A percentile compares a stretch with the other conserved stretches of the same genome.
Evolutionary conservation across 2,329 filamentous ascomycete species (phyloP).

Genomic region (Chaetomium sp.): DNA sequence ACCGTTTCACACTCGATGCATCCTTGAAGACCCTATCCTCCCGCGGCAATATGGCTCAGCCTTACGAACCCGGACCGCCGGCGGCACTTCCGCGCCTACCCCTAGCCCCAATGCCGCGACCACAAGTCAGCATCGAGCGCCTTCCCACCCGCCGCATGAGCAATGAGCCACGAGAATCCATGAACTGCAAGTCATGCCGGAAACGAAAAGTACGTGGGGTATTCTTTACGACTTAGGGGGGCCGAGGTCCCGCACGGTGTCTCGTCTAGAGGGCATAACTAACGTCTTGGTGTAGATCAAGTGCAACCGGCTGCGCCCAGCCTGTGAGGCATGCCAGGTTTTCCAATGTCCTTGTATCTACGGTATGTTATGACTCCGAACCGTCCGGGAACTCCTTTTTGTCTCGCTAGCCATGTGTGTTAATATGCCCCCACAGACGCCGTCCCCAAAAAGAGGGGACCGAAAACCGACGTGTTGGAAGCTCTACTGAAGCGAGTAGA

Average conservation of each 20-base stretch:
- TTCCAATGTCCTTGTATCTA: conserved; percentile 87
- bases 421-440: conserved; percentile 52
- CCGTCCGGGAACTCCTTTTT: not conserved
- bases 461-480: conserved; percentile 84
- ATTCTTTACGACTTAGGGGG: not conserved
- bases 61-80: conserved; percentile 37
- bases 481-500: conserved; percentile 79
- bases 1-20: not conserved
- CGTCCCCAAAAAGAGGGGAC: conserved; percentile 81
- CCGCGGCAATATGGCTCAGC: conserved; percentile 37
- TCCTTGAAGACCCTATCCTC: not conserved
- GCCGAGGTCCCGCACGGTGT: not conserved
- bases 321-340: conserved; percentile 82
- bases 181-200: conserved; percentile 93
- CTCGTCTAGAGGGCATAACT: not conserved
- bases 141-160: conserved; percentile 63
- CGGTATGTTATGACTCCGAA: conserved; percentile 46
- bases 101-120: conserved; percentile 58
- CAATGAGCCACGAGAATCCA: conserved; percentile 76
- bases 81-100: conserved; percentile 39
- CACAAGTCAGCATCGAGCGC: conserved; percentile 75
- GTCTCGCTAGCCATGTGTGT: not conserved
- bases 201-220: conserved; percentile 70
- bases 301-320: conserved; percentile 77
- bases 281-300: conserved; percentile 60